Evolutionary conservation across 1,284 basidiomycete genomes (phyloP), one percentile per base, ranked within the genome.

Genomic region (Melampsora larici-populina): DNA sequence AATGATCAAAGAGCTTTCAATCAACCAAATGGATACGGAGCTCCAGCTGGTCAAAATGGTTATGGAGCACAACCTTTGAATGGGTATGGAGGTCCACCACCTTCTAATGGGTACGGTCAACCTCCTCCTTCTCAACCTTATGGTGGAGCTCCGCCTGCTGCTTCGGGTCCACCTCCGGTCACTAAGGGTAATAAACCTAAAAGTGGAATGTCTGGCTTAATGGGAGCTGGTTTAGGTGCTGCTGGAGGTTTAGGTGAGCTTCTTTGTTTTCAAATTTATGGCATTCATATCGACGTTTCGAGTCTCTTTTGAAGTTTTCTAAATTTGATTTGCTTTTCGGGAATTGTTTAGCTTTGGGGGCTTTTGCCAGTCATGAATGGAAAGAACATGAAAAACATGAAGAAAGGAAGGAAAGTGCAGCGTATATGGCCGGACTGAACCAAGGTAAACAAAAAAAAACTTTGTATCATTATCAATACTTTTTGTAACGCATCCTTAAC

Each of bases 321-420:
- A n/a, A n/a, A n/a, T n/a, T n/a, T n/a, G n/a, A n/a, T n/a, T n/a
- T 69, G 17, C 18, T 40, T 4, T 21, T 36, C 9, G 4, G 36
- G 26, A 36, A n/a, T 40, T 60, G 6, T 18, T 7, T 63, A 71
- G 70, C 70, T 63, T 62, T 71, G 6, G 70, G 70, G 15, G 70
- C 55, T 26, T 46, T 71, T 18, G 40, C 63, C 18, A 62, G 13
- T 63, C 70, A 71, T 26, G 70, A 71, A 71, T 62, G 51, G 70
- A 71, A 71, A 63, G 70, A 71, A 63, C 70, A 71, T 63, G 55
- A 71, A 43, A 58, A 63, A 17, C 70, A 62, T 29, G 70, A 71
- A 63, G 49, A 63, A 17, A 17, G 21, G 33, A 58, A 62, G 17
- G 70, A 71, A 63, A 17, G 55, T 26, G 31, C n/a, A 51, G 70